Conservation (phyloP, 1,284 basidiomycete genomes). For the Microbotryum violaceum region DNA sequence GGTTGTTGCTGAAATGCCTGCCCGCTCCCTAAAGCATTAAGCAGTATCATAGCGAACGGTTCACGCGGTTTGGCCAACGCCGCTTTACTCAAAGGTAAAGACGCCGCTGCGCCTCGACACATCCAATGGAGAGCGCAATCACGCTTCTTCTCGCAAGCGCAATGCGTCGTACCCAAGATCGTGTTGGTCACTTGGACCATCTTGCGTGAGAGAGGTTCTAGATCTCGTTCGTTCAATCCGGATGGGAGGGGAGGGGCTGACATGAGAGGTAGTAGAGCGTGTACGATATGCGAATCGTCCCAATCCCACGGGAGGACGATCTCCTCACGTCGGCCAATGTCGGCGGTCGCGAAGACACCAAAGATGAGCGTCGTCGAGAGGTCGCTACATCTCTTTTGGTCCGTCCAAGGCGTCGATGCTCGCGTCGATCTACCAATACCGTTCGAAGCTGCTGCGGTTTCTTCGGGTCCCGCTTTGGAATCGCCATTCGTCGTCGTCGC, state of each 20-base stretch:
- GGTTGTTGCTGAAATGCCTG: constrained; percentile 38
- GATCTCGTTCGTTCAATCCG: constrained; percentile 7
- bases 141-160: constrained; percentile 33
- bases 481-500: neutral
- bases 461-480: neutral
- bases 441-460: no score
- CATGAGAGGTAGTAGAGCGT: constrained; percentile 55
- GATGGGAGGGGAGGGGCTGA: neutral
- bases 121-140: constrained; percentile 35
- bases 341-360: constrained; percentile 71
- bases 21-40: constrained; percentile 58
- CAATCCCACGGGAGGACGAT: constrained; percentile 91
- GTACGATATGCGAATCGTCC: constrained; percentile 86
- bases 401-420: neutral
- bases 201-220: constrained; percentile 26
- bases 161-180: constrained; percentile 26
- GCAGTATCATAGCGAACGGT: constrained; percentile 58
- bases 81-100: neutral
- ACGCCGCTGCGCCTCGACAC: constrained; percentile 7
- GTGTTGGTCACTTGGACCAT: constrained; percentile 20
- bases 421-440: no score
- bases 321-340: constrained; percentile 74
- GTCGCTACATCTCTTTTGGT: constrained; percentile 8
- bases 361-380: constrained; percentile 46
- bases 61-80: constrained; percentile 1